Conservation (phyloP, 1,284 basidiomycete genomes). For the Coniferiporia sulphurascens region DNA sequence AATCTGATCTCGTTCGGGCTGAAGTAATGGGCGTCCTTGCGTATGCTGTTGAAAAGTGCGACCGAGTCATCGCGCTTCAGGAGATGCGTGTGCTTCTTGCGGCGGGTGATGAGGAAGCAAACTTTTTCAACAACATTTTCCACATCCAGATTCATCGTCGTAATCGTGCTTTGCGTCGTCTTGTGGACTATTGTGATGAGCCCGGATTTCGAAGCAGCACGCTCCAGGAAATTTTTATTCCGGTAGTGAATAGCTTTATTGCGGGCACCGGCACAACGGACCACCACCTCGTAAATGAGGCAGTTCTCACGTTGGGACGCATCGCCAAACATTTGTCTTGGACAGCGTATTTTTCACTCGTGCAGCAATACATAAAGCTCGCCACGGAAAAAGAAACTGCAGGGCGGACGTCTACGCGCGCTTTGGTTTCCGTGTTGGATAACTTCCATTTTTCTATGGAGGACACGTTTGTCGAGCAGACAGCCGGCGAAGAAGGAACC, state of each 20-base stretch:
- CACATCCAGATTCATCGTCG: constrained; percentile 95
- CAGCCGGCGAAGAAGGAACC: constrained; percentile 30
- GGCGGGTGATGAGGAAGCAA: constrained; percentile 90
- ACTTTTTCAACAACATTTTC: constrained; percentile 94
- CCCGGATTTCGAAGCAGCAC: constrained; percentile 69
- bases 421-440: constrained; percentile 83
- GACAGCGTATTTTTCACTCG: constrained; percentile 80
- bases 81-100: constrained; percentile 86
- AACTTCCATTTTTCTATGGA: constrained; percentile 91
- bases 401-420: constrained; percentile 83
- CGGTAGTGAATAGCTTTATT: constrained; percentile 83
- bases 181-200: constrained; percentile 78
- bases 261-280: constrained; percentile 68
- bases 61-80: constrained; percentile 54
- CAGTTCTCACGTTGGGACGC: constrained; percentile 72
- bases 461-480: constrained; percentile 33
- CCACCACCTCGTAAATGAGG: constrained; percentile 90
- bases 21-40: constrained; percentile 84
- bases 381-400: constrained; percentile 68
- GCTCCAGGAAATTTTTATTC: constrained; percentile 82
- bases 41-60: constrained; percentile 67
- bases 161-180: constrained; percentile 79
- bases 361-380: constrained; percentile 80
- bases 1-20: constrained; percentile 82
- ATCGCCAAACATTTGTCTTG: constrained; percentile 76